phyloP scores from a whole-genome alignment of 1,284 basidiomycete genomes.

The Pyrrhoderma lamaoense region DNA sequence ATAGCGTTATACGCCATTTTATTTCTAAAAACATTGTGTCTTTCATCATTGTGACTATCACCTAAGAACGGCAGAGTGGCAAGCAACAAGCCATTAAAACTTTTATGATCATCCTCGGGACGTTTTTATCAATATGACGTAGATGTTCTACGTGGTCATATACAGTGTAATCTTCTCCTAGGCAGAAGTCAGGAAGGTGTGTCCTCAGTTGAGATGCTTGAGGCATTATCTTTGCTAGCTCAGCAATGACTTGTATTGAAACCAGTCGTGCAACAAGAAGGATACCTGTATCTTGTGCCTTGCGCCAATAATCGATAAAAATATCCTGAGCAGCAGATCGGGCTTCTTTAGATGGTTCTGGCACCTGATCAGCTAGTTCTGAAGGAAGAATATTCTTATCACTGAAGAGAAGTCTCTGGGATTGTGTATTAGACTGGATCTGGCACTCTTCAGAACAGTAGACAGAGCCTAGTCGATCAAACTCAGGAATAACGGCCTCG shows the following conservation, averaged over 20 bases:
- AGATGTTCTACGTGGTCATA: conserved; percentile 71
- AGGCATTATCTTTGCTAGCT: conserved; percentile 49
- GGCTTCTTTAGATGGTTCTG: conserved; percentile 30
- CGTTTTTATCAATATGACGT: conserved; percentile 49
- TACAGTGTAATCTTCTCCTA: conserved; percentile 45
- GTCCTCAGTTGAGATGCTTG: conserved; percentile 23
- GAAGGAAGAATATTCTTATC: conserved; percentile 53
- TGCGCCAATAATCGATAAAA: conserved; percentile 48
- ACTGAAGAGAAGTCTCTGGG: conserved; percentile 63
- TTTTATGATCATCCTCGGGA: conserved; percentile 42
- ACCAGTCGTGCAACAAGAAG: conserved; percentile 64
- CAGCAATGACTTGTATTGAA: conserved; percentile 58
- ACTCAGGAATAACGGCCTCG: conserved; percentile 36
- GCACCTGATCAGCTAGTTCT: conserved; percentile 36
- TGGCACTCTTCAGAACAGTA: conserved; percentile 72
- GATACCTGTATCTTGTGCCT: conserved; percentile 37
- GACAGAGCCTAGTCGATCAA: conserved; percentile 46
- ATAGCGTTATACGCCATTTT: conserved; percentile 71
- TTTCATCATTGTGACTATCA: conserved; percentile 55
- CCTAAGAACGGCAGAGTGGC: conserved; percentile 64
- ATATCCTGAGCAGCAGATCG: conserved; percentile 52
- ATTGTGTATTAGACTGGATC: conserved; percentile 45
- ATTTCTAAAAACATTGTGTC: conserved; percentile 53
- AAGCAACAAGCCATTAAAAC: conserved; percentile 51
- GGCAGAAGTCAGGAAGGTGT: conserved; percentile 43